These are phyloP conservation scores for Vaccinium macrocarpon DNA, from an alignment of 148 eudicot species.

Conservation along the genomic window DNA sequence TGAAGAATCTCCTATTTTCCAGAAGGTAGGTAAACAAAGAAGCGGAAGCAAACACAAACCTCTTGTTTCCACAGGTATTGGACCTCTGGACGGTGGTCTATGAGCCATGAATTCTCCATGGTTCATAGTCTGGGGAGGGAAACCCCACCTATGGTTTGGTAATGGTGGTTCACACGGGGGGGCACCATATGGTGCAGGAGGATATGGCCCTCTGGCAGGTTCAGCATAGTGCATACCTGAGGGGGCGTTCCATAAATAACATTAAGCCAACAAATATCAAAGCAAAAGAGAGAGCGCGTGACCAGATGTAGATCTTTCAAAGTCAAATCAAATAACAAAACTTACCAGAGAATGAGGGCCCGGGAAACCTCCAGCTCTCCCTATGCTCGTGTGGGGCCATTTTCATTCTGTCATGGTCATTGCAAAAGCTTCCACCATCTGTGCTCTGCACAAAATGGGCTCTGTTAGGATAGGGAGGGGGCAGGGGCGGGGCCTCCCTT, in stretches of 20 bases:
- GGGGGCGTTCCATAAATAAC: background rate
- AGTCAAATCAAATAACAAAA: background rate
- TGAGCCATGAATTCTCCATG: slow-evolving; percentile 50
- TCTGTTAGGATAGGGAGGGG: slow-evolving; percentile 56
- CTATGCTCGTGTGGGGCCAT: slow-evolving; percentile 46
- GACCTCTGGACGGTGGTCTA: slow-evolving; percentile 62
- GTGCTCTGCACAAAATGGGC: slow-evolving; percentile 40
- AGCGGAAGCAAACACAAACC: slow-evolving; percentile 39
- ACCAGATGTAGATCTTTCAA: background rate
- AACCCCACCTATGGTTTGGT: slow-evolving; percentile 61
- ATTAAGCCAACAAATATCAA: background rate
- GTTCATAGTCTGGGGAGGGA: slow-evolving; percentile 57
- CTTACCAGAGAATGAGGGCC: slow-evolving; percentile 63
- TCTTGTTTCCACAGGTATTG: slow-evolving; percentile 63
- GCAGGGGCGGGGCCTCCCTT: slow-evolving; percentile 57
- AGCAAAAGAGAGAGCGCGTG: background rate
- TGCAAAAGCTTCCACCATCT: slow-evolving; percentile 60
- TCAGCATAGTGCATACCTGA: slow-evolving; percentile 57
- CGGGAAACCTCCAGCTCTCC: slow-evolving; percentile 75
- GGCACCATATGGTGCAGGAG: slow-evolving; percentile 43
- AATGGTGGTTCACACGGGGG: slow-evolving; percentile 58
- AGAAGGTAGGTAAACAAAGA: background rate
- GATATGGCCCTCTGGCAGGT: slow-evolving; percentile 39
- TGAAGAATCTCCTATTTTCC: background rate
- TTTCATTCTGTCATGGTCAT: slow-evolving; percentile 67